Percentiles rank a stretch among this genome's conserved stretches.
These are phyloP conservation scores for Malassezia cuniculi DNA, from an alignment of 1,284 basidiomycete genomes.

Conservation along the genomic window DNA sequence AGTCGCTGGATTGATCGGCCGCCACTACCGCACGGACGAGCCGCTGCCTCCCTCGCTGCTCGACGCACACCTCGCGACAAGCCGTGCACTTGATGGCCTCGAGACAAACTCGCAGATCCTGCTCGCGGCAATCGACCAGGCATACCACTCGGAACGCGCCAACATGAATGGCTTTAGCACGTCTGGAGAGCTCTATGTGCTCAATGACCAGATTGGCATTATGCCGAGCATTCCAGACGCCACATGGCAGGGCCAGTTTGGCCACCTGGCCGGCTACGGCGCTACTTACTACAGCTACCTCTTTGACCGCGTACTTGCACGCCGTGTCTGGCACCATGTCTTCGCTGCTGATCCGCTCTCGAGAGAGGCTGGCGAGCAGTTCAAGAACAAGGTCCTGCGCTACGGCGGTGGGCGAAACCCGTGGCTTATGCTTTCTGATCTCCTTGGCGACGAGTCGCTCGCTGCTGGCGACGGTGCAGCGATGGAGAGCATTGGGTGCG, in stretches of 20 bases:
- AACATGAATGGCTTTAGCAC: slow-evolving; percentile 53
- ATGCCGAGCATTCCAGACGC: slow-evolving; percentile 48
- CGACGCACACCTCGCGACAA: slow-evolving; percentile 28
- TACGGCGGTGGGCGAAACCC: slow-evolving; percentile 84
- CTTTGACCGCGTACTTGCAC: slow-evolving; percentile 87
- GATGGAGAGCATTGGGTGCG: slow-evolving; percentile 68
- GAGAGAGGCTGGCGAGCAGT: slow-evolving; percentile 56
- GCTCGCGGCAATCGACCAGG: slow-evolving; percentile 75
- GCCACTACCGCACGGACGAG: slow-evolving; percentile 54
- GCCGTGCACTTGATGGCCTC: slow-evolving; percentile 40
- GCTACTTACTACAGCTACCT: slow-evolving; percentile 96
- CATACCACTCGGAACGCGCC: slow-evolving; percentile 61
- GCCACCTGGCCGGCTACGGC: slow-evolving; percentile 88
- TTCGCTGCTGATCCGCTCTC: slow-evolving; percentile 51
- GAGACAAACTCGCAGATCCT: slow-evolving; percentile 87
- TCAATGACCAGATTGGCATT: slow-evolving; percentile 20
- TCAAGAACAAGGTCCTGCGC: slow-evolving; percentile 61
- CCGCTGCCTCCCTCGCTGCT: slow-evolving; percentile 57
- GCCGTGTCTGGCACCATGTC: slow-evolving; percentile 67
- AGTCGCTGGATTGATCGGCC: slow-evolving; percentile 66
- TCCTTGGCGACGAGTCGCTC: slow-evolving; percentile 58
- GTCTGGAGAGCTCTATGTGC: slow-evolving; percentile 50
- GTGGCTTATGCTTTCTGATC: slow-evolving; percentile 74
- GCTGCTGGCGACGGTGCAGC: slow-evolving; percentile 61
- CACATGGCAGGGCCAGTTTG: slow-evolving; percentile 80